These are phyloP conservation scores for Rhamnella rubrinervis DNA, from an alignment of 331 rosid species.

Conservation along the genomic window DNA sequence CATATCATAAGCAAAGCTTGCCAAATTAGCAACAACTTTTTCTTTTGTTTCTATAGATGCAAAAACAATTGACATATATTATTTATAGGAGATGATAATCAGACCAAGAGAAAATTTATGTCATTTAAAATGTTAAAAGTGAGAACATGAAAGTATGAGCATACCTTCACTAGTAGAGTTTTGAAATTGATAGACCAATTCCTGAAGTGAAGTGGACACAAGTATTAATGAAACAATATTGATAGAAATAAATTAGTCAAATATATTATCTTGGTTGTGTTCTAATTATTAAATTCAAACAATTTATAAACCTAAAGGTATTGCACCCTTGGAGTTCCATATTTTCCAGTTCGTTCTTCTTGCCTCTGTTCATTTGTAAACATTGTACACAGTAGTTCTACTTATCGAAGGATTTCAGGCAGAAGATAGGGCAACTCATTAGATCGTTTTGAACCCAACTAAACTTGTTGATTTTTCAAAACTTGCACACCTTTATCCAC, in stretches of 20 bases:
- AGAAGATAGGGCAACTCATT: too few relatives aligned
- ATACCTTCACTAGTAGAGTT: slow-evolving; percentile 61
- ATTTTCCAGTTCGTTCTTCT: slow-evolving; percentile 74
- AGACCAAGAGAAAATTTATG: slow-evolving; percentile 1
- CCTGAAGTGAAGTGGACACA: slow-evolving; percentile 44
- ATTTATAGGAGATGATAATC: neutral
- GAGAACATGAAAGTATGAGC: neutral
- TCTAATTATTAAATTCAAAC: neutral
- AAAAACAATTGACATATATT: slow-evolving; percentile 8
- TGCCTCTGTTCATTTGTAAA: slow-evolving; percentile 83
- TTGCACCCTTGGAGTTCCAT: slow-evolving; percentile 80
- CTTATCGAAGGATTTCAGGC: too few relatives aligned
- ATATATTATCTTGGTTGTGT: neutral
- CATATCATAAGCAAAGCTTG: slow-evolving; percentile 93
- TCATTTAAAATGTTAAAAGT: neutral
- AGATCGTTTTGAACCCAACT: too few relatives aligned
- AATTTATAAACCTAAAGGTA: slow-evolving; percentile 59
- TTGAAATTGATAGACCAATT: slow-evolving; percentile 75
- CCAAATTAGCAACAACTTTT: slow-evolving; percentile 73
- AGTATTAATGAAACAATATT: neutral
- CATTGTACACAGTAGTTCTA: slow-evolving; percentile 27
- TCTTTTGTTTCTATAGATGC: slow-evolving; percentile 62
- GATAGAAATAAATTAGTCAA: neutral
- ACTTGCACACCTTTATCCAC: too few relatives aligned
- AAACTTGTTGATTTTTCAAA: too few relatives aligned